phyloP scores from a whole-genome alignment of 1,284 basidiomycete genomes.

The Ganoderma leucocontextum region DNA sequence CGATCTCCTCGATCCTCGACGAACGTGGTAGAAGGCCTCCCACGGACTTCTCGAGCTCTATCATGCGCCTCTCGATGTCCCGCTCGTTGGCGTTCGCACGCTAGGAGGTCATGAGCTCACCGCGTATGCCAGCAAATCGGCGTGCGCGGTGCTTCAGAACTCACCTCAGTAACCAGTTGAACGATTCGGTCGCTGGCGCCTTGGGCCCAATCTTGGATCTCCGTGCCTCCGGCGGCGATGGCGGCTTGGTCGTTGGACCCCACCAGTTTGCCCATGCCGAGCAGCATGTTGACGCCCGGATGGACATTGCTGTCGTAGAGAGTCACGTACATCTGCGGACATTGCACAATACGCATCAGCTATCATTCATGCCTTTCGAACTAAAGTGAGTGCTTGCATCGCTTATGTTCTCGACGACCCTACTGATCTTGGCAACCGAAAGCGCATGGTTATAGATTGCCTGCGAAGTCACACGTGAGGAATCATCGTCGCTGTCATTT shows the following conservation, averaged over 20 bases:
- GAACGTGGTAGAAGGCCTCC: slow-evolving; percentile 19
- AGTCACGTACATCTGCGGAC: slow-evolving; percentile 23
- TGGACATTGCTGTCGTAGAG: slow-evolving; percentile 24
- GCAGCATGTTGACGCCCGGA: slow-evolving; percentile 27
- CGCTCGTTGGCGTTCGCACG: slow-evolving; percentile 20
- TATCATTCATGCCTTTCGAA: not conserved
- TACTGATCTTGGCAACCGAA: slow-evolving; percentile 21
- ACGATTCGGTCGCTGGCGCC: slow-evolving; percentile 24
- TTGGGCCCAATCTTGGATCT: slow-evolving; percentile 22
- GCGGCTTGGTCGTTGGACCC: slow-evolving; percentile 18
- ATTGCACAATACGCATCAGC: not conserved
- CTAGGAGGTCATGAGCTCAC: slow-evolving; percentile 6
- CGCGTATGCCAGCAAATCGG: too few species aligned
- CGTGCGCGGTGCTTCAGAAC: not conserved
- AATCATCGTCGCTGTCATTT: not conserved
- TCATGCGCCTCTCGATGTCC: slow-evolving; percentile 18
- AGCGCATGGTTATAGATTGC: slow-evolving; percentile 25
- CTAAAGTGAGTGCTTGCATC: slow-evolving; percentile 12
- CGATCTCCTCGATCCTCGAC: slow-evolving; percentile 14
- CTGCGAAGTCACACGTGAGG: slow-evolving; percentile 1
- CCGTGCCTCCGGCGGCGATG: slow-evolving; percentile 11
- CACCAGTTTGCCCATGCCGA: slow-evolving; percentile 23
- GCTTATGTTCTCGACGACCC: slow-evolving; percentile 26
- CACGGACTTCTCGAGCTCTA: slow-evolving; percentile 15
- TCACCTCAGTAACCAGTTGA: slow-evolving; percentile 18